Base-by-base conservation (phyloP, 305 asterid genomes). In the Nicotiana rustica region DNA sequence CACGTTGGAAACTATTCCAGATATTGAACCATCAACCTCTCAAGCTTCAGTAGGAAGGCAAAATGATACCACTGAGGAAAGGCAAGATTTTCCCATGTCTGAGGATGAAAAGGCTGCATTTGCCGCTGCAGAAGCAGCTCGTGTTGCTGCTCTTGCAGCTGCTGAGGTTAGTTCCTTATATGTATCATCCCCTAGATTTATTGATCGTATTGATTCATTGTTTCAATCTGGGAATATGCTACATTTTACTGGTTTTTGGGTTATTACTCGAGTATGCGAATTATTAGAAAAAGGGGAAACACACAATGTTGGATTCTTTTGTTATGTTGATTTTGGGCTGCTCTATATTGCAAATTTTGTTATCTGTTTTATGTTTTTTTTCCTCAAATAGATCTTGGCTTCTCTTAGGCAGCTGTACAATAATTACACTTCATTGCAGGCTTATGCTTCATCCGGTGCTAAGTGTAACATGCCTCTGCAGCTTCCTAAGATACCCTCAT, bases 51-150 rank as follows among this genome's bases (percentile, higher is more conserved):
- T 60, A 44, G 91, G 87, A 85, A 84, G 87, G 82, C 83, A 81
- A 87, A 87, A 89, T 89, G 86, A 65, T 77, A 61, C 61, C 81
- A 90, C 75, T 82, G 94, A 89, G 84, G 93, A 87, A 65, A 82
- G 36, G 56, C 85, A 68, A 67, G 94, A 88, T 79, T 82, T 90
- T 44, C 91, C 92, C 81, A 88, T 94, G 92, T 90, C 97, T 77
- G 97, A 95, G 82, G 99, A 95, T 89, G 99, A 97, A 85, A 91
- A 87, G 88, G 93, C 95, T 83, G 98, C 99, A 64, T 85, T 92
- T 86, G 97, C 92, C 69, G 97, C 96, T 81, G 98, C 98, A 78
- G 99, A 97, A 88, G 98, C 93, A 73, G 97, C 99, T 84, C 97
- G 91, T 77, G 90, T 92, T 90, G 97, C 98, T 21, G 98, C 97